phyloP scores from a whole-genome alignment of 225 moss, liverwort and hornwort species.

The Anthoceros angustus region DNA sequence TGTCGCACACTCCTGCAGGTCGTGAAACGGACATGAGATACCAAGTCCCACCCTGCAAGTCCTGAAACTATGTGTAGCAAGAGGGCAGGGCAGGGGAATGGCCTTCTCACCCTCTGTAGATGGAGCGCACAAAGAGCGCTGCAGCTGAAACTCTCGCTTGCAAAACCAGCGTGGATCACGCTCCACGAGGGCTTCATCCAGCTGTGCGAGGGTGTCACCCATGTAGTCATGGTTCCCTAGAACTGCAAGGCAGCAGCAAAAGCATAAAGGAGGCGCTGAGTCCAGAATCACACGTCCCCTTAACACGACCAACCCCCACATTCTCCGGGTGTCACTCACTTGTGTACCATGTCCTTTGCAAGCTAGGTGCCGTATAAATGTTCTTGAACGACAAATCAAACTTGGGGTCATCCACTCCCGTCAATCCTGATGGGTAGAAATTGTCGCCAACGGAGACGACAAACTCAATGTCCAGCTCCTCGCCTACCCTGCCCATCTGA shows the following conservation, averaged over 20 bases:
- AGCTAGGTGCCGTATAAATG: conserved; percentile 46
- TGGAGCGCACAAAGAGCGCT: conserved; percentile 30
- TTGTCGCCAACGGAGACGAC: conserved; percentile 65
- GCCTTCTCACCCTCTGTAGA: conserved; percentile 19
- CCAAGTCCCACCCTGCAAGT: neutral
- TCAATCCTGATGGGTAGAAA: conserved; percentile 50
- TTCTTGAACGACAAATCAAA: conserved; percentile 50
- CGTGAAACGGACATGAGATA: neutral
- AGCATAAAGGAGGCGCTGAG: neutral
- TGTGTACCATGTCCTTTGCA: conserved; percentile 63
- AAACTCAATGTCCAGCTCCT: conserved; percentile 26
- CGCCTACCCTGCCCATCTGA: conserved; percentile 62
- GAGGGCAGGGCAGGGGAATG: neutral
- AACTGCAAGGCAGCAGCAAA: conserved; percentile 19
- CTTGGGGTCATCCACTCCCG: conserved; percentile 35
- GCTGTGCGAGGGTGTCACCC: conserved; percentile 52
- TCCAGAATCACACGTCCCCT: neutral
- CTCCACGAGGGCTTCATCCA: conserved; percentile 28
- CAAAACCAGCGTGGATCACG: conserved; percentile 59
- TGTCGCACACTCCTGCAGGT: neutral
- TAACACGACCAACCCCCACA: neutral
- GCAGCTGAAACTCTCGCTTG: conserved; percentile 46
- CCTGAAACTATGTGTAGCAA: neutral
- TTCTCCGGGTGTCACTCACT: conserved; percentile 14
- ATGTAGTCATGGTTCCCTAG: conserved; percentile 73